Percentiles rank a stretch among this genome's conserved stretches.
These are phyloP conservation scores for Xylaria venustula DNA, from an alignment of 495 filamentous ascomycete species.

Conservation along the genomic window DNA sequence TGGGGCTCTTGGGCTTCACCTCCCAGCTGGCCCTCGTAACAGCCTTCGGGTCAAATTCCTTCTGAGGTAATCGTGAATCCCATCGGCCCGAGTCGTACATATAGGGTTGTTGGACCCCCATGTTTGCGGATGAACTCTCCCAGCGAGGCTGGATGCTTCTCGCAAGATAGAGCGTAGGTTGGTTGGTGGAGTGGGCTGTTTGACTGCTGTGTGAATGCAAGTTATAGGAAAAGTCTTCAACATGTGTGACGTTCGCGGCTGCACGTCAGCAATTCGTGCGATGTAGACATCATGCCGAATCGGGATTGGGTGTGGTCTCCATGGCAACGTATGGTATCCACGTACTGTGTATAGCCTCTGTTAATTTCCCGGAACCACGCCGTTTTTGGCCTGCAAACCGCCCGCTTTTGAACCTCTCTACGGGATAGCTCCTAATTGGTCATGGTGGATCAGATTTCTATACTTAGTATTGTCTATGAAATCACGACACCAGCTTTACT, in stretches of 20 bases:
- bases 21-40: conserved; percentile 70
- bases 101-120: conserved; percentile 64
- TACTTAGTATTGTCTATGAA: no score
- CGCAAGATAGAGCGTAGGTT: conserved; percentile 4
- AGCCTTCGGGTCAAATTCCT: conserved; percentile 77
- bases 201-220: background rate
- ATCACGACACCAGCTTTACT: no score
- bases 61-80: conserved; percentile 50
- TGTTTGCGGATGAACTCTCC: conserved; percentile 21
- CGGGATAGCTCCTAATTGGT: no score
- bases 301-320: conserved; percentile 5
- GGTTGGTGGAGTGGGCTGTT: conserved; percentile 22
- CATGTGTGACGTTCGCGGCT: background rate
- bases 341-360: no score
- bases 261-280: background rate
- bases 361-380: no score
- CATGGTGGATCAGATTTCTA: no score
- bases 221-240: background rate
- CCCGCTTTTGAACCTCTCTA: no score
- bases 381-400: no score
- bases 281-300: background rate
- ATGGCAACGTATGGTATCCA: conserved; percentile 5
- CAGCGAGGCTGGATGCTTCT: conserved; percentile 26
- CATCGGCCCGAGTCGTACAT: conserved; percentile 61
- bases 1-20: conserved; percentile 53